These are phyloP conservation scores for Xylona heveae DNA, from an alignment of 495 filamentous ascomycete genomes.

Conservation along the genomic window DNA sequence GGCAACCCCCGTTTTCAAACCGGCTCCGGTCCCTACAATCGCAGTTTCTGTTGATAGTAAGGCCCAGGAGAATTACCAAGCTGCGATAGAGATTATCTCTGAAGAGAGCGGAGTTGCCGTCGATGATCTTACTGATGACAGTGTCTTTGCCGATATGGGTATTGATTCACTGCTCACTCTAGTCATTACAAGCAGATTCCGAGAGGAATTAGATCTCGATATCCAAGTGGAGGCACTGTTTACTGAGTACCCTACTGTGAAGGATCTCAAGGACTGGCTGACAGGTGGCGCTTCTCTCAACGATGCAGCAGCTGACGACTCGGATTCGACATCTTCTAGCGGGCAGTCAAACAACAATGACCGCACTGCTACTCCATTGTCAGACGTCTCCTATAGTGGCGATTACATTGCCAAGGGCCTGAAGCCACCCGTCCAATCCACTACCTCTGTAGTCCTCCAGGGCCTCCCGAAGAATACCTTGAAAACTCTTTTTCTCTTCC, in stretches of 20 bases:
- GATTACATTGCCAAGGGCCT: conserved; percentile 6
- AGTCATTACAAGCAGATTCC: conserved; percentile 17
- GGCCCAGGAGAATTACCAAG: background rate
- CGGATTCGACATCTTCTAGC: background rate
- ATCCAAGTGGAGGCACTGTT: conserved; percentile 19
- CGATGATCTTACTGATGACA: conserved; percentile 17
- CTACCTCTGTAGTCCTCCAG: conserved; percentile 30
- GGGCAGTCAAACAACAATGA: no score
- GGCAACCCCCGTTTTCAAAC: background rate
- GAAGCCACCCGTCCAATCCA: conserved; percentile 17
- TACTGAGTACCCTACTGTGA: conserved; percentile 19
- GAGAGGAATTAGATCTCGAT: conserved; percentile 19
- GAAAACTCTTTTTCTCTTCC: conserved; percentile 51
- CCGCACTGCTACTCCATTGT: conserved; percentile 4
- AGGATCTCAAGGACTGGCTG: no score
- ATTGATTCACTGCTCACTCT: conserved; percentile 28
- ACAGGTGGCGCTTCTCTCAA: no score
- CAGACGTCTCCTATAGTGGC: conserved; percentile 9
- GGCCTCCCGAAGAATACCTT: conserved; percentile 28
- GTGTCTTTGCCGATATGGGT: conserved; percentile 22
- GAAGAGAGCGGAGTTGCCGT: conserved; percentile 22
- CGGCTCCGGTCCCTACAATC: background rate
- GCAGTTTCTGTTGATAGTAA: background rate
- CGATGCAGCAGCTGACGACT: no score
- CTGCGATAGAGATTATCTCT: conserved; percentile 17